Base-by-base conservation (phyloP, 78 protist genomes). In the Dictyostelium citrinum region DNA sequence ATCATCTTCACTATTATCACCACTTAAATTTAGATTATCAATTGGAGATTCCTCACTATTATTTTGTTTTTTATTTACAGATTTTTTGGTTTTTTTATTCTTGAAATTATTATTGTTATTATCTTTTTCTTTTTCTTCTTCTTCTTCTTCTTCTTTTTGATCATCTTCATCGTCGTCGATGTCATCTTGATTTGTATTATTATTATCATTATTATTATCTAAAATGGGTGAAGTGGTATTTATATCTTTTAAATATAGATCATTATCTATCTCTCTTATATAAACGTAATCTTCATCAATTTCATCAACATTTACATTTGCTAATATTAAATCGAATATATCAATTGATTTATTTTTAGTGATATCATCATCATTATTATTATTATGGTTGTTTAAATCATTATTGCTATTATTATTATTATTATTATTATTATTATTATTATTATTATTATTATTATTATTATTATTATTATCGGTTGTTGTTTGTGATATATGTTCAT, bases 301-400 rank as follows among this genome's bases (percentile, higher is more conserved):
- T 37, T 85, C 91, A 41, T 55, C 27, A 37, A 85, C 37, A 76
- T 85, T 80, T 31, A 85, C 91, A 76, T 85, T 85, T 37, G 41
- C 22, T 85, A 85, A 60, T 51, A 85, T 85, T 37, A 45, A 85
- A 58, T 85, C 91, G 31, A 85, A 76, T 51, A 85, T 85, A 76
- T 85, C 91, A 24, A 27, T 14, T 16, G 46, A 68, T 24, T 39
- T 76, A 33, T 85, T 85, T 33, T 31, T 67, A 31, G 22, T 12
- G 60, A 49, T 49, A 49, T 49, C 60, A 49, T 49, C 5, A 45
- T 45, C 6, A 45, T 5, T 45, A 10, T 45, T 45, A 10, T 45
- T 45, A 45, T 7, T n/a, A n/a, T n/a, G n/a, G 43, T 58, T 60
- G 31, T 60, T 60, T n/a, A 60, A n/a, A 8, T 60, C 31, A 60